phyloP scores from a whole-genome alignment of 768 basidiomycete species.

The Tephrocybe rancida region DNA sequence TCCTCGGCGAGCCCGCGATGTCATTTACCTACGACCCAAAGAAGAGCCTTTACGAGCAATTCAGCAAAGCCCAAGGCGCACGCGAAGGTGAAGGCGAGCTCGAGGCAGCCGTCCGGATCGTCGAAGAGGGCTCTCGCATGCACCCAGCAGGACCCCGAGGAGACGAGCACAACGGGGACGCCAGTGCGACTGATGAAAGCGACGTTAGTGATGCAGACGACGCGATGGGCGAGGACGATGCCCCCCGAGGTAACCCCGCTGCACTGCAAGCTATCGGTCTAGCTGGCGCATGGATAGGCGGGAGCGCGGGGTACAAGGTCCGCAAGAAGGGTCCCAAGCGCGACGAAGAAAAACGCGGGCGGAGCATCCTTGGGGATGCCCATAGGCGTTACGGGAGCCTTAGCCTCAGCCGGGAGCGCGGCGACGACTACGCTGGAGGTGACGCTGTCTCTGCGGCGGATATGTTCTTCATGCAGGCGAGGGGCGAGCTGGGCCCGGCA shows the following conservation, averaged over 20 bases:
- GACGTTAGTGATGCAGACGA: constrained; percentile 27
- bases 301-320: constrained; percentile 87
- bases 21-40: constrained; percentile 90
- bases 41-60: constrained; percentile 87
- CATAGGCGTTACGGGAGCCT: constrained; percentile 21
- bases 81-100: constrained; percentile 44
- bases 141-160: constrained; percentile 6
- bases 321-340: constrained; percentile 64
- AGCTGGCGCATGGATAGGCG: constrained; percentile 76
- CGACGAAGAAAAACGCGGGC: constrained; percentile 32
- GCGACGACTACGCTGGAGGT: constrained; percentile 22
- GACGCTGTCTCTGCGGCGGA: constrained; percentile 58
- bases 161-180: constrained; percentile 19
- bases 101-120: constrained; percentile 35
- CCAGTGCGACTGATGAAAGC: constrained; percentile 24
- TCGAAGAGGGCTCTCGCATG: constrained; percentile 26
- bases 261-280: constrained; percentile 41
- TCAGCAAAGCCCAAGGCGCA: constrained; percentile 50
- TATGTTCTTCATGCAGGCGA: constrained; percentile 65
- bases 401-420: constrained; percentile 23
- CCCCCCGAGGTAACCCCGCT: constrained; percentile 14
- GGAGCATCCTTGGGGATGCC: constrained; percentile 22
- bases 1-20: constrained; percentile 77
- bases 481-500: constrained; percentile 49
- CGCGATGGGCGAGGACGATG: constrained; percentile 21